Conservation (phyloP, 257 asterid species). For the Nicotiana tomentosiformis region DNA sequence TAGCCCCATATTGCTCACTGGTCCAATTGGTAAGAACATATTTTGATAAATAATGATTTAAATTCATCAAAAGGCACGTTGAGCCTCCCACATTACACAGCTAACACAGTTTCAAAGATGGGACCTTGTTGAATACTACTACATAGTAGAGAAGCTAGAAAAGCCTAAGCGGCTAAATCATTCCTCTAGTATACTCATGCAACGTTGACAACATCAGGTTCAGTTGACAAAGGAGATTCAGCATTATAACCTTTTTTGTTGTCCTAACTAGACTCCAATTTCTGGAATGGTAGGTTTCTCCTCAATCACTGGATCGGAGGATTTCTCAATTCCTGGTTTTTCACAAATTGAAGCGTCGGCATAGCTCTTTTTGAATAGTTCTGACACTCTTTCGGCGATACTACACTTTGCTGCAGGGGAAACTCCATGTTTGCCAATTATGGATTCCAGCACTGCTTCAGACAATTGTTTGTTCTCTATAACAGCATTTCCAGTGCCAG, state of each 20-base stretch:
- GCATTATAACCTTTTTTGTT: neutral
- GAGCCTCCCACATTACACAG: neutral
- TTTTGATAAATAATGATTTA: neutral
- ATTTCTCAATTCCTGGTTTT: neutral
- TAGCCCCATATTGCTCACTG: neutral
- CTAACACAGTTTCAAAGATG: neutral
- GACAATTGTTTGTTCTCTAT: slow-evolving; percentile 64
- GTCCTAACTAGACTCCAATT: neutral
- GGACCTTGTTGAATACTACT: neutral
- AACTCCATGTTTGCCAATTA: slow-evolving; percentile 77
- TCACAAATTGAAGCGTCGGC: neutral
- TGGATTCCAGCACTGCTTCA: slow-evolving; percentile 70
- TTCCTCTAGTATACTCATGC: neutral
- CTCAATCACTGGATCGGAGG: neutral
- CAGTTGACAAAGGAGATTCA: neutral
- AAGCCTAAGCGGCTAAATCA: neutral
- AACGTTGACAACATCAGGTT: neutral
- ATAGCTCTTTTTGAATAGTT: slow-evolving; percentile 17
- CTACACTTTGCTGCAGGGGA: slow-evolving; percentile 69
- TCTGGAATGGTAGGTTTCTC: neutral
- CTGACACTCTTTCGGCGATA: slow-evolving; percentile 51
- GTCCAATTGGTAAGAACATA: neutral
- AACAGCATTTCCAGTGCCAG: slow-evolving; percentile 36
- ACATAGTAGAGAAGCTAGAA: neutral
- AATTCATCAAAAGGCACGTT: neutral